Evolutionary conservation across 306 rosid genomes (phyloP), one percentile per base, ranked within the genome.

Genomic region (Begonia masoniana): DNA sequence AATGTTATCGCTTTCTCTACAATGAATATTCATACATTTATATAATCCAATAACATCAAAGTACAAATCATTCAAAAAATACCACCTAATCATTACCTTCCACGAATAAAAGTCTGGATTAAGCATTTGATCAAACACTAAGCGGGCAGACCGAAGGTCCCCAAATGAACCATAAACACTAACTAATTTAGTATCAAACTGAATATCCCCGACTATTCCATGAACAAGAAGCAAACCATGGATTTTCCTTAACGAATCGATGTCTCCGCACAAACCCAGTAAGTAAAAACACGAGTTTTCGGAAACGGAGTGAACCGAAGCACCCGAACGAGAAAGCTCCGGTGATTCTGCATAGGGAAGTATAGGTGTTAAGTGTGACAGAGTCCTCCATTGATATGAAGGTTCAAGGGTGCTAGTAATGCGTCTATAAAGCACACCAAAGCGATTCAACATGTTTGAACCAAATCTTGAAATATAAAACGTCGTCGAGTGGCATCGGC

Each of bases 81-180:
- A 79, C 76, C 84, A 72, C 58, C 95, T 74, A 15, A 76, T 58
- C 80, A 85, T 85, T 61, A 70, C 87, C 47, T 76, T 85, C 73
- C 75, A 74, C 11, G 87, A 71, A 60, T 72, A 68, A 63, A 62
- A 64, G 64, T 81, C 82, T 0, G 73, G 84, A 39, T 57, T 55
- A 10, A 63, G 76, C 39, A 85, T 54, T 41, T 16, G 68, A 59
- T 85, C 77, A 63, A 85, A 85, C 66, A 81, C 57, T 10, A 4
- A 13, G 51, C 87, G 95, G 1, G 95, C 89, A 65, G 52, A 52
- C 12, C 24, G 59, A 49, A 71, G 62, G 23, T 10, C 41, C 41
- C 80, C 84, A 50, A 84, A 76, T 10, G 89, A 74, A 1, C 74
- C 82, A 36, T 78, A 85, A 48, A 76, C 70, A 41, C 78, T 64